phyloP scores from a whole-genome alignment of 768 basidiomycete species.

The Serendipita sp. region DNA sequence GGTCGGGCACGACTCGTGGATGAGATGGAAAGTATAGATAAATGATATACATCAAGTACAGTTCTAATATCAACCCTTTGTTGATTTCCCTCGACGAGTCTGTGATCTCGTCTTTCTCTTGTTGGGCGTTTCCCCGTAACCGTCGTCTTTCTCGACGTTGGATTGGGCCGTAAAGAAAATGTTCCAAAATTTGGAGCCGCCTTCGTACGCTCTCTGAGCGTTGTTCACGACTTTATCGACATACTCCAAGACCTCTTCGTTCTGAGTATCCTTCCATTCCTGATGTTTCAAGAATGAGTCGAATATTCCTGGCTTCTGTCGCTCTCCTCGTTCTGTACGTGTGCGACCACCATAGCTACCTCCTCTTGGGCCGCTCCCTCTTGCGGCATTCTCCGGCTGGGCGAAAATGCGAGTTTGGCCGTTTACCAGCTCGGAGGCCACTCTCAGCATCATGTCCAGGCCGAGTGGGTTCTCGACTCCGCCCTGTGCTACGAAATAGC shows the following conservation, averaged over 20 bases:
- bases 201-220: slow-evolving; percentile 19
- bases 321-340: slow-evolving; percentile 9
- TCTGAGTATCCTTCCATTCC: slow-evolving; percentile 27
- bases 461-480: slow-evolving; percentile 1
- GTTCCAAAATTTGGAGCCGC: neutral
- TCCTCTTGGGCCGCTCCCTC: slow-evolving; percentile 13
- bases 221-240: slow-evolving; percentile 31
- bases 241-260: slow-evolving; percentile 20
- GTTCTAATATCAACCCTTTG: neutral
- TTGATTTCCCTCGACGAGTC: neutral
- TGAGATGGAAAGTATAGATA: neutral
- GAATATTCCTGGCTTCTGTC: slow-evolving; percentile 35
- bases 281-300: slow-evolving; percentile 47
- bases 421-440: slow-evolving; percentile 4
- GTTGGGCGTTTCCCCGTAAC: neutral
- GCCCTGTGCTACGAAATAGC: slow-evolving; percentile 9
- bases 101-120: neutral
- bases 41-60: neutral
- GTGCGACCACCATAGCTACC: neutral
- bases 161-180: neutral
- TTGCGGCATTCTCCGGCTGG: slow-evolving; percentile 27
- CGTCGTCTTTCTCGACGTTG: neutral
- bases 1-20: too few species aligned
- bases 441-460: neutral
- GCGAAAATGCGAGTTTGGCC: slow-evolving; percentile 5